phyloP scores from a whole-genome alignment of 169 alveolate species.

The Perkinsus chesapeaki region DNA sequence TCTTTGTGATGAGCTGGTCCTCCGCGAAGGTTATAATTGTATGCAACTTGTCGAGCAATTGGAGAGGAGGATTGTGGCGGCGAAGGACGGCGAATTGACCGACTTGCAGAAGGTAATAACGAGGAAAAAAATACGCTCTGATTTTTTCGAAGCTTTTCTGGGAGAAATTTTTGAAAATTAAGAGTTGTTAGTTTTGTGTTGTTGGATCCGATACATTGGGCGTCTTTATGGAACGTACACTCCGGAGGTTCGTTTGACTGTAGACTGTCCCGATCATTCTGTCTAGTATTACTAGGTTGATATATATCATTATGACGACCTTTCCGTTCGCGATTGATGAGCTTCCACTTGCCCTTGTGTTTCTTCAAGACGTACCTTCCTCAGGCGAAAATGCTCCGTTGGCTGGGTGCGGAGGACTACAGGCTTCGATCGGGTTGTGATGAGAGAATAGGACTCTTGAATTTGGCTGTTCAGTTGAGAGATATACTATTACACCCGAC shows the following conservation, averaged over 20 bases:
- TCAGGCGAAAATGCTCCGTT: not conserved
- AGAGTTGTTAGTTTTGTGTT: too few species aligned
- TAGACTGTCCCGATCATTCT: too few species aligned
- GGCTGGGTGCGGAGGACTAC: not conserved
- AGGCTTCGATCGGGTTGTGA: not conserved
- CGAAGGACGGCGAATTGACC: not conserved
- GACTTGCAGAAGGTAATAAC: not conserved
- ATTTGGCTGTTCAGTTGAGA: not conserved
- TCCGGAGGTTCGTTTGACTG: too few species aligned
- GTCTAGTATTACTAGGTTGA: too few species aligned
- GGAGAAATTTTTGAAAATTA: too few species aligned
- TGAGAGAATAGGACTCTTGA: not conserved
- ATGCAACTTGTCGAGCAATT: not conserved
- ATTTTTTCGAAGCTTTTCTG: not conserved
- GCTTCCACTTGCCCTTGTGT: too few species aligned
- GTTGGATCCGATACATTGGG: too few species aligned
- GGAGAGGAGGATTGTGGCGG: not conserved
- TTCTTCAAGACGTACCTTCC: too few species aligned
- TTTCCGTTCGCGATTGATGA: too few species aligned
- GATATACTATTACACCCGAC: not conserved
- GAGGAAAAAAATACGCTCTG: not conserved
- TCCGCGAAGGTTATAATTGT: not conserved
- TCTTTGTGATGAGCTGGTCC: not conserved
- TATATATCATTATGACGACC: too few species aligned
- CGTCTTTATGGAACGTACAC: too few species aligned